Base-by-base conservation (phyloP, 1,284 basidiomycete species). In the Tetrapyrgos nigripes region DNA sequence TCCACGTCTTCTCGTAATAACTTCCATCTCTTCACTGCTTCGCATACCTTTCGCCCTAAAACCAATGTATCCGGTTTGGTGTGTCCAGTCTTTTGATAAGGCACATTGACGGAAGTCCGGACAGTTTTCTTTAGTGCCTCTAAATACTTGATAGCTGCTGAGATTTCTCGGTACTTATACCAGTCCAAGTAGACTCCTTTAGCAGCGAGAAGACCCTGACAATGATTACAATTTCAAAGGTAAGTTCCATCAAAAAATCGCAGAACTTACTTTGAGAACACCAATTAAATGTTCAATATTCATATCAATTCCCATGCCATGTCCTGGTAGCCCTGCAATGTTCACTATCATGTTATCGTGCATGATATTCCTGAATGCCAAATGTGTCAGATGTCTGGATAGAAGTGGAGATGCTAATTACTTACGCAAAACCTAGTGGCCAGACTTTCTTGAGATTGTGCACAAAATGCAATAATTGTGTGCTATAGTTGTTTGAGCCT, bases 401-500 rank as follows among this genome's bases (percentile, higher is more conserved):
- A 35, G 23, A 57, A 44, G 37, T 17, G 19, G 4, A 5, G 6
- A 43, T 4, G 23, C 23, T n/a, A 43, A 35, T 11, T 17, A 43
- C 59, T 17, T 50, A 73, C 48, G 54, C 62, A 58, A 73, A 73
- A 14, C 64, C 59, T 0, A 53, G 56, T 3, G 61, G 66, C 70
- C 73, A 75, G 0, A 73, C 46, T 19, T 68, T 49, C 33, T 70
- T 70, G 2, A 75, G 17, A 27, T 69, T 70, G 56, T 64, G 59
- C 0, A 73, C 50, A 6, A 62, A 72, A 29, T 71, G 65, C 0
- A 74, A 59, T 9, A 75, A 68, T 26, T 75, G 71, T 0, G 35
- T 62, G 0, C 37, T 66, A n/a, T 75, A 75, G 35, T 74, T 75
- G 21, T 70, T 71, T 0, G 65, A 69, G 0, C 73, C 67, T 1